phyloP scores from a whole-genome alignment of 129 eudicot genomes.

The Centaurea solstitialis region DNA sequence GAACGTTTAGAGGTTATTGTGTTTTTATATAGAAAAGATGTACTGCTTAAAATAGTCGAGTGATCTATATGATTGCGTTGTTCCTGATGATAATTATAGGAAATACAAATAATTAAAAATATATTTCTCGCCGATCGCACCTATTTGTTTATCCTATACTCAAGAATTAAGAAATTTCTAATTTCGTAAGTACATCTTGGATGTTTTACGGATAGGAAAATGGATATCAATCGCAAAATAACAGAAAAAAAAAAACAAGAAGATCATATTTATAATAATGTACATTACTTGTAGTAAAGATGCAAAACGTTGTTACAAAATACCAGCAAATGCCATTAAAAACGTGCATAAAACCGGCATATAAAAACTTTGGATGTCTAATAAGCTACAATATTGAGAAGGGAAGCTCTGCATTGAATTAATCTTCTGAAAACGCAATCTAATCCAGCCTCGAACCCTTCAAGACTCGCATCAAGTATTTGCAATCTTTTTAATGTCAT shows the following conservation, averaged over 20 bases:
- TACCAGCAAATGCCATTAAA: neutral
- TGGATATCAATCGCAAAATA: neutral
- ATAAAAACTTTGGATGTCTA: neutral
- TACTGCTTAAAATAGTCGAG: no score
- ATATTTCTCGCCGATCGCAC: no score
- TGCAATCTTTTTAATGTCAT: constrained; percentile 7
- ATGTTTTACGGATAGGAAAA: neutral
- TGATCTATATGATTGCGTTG: no score
- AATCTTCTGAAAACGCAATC: constrained; percentile 10
- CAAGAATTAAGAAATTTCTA: neutral
- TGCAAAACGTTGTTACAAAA: neutral
- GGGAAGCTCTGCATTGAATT: constrained; percentile 17
- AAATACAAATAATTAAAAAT: no score
- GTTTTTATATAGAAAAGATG: no score
- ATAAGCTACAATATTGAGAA: constrained; percentile 9
- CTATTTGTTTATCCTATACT: no score
- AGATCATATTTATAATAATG: neutral
- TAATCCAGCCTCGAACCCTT: constrained; percentile 10
- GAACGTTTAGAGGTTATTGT: no score
- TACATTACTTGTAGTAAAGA: neutral
- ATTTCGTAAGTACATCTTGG: neutral
- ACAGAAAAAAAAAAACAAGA: neutral
- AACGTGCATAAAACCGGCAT: neutral
- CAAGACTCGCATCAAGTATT: constrained; percentile 16
- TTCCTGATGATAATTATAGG: no score